These are phyloP conservation scores for Cercophora scortea DNA, from an alignment of 495 filamentous ascomycete genomes.

Conservation along the genomic window DNA sequence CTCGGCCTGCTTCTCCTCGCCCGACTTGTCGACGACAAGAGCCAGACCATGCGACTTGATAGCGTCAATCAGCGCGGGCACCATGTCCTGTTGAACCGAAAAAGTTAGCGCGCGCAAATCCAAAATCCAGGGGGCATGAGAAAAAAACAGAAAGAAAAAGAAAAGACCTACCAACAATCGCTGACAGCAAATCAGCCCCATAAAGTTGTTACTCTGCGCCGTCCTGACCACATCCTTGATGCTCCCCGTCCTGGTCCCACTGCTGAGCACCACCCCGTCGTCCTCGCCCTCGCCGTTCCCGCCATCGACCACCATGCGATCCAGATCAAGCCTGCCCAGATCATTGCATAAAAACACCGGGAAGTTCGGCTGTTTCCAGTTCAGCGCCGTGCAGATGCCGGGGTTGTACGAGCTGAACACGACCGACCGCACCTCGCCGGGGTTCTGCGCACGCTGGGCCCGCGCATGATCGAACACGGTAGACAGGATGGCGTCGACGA, in stretches of 20 bases:
- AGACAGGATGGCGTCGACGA: constrained; percentile 72
- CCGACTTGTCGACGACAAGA: constrained; percentile 79
- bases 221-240: constrained; percentile 93
- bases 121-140: not conserved
- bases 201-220: constrained; percentile 93
- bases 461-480: constrained; percentile 91
- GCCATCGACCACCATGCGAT: not conserved
- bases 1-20: constrained; percentile 20
- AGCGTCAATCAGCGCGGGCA: constrained; percentile 82
- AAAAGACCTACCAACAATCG: constrained; percentile 63
- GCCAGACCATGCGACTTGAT: constrained; percentile 93
- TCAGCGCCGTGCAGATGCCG: constrained; percentile 82
- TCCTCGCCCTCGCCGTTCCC: not conserved
- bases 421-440: constrained; percentile 68
- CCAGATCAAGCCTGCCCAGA: constrained; percentile 51
- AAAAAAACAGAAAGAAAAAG: not conserved
- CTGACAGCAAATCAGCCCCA: constrained; percentile 89
- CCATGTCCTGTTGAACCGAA: constrained; percentile 64
- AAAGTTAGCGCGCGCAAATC: not conserved
- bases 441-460: constrained; percentile 55
- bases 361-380: constrained; percentile 99
- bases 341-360: constrained; percentile 94
- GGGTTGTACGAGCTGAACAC: constrained; percentile 90
- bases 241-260: constrained; percentile 64
- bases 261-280: constrained; percentile 34